Conservation (phyloP, 1,139 yeast genomes). For the Geotrichum candidum region DNA sequence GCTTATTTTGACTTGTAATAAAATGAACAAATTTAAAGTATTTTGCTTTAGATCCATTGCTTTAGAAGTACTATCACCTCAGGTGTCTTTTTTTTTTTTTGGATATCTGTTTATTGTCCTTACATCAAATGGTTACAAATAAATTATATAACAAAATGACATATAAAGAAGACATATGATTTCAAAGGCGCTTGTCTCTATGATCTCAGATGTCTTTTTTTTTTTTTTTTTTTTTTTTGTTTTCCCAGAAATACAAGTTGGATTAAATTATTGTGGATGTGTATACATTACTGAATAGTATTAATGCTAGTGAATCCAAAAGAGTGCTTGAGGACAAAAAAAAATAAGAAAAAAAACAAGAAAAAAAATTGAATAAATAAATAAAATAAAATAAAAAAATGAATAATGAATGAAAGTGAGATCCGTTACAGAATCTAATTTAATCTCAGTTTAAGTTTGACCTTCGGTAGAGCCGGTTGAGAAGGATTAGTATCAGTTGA, state of each 20-base stretch:
- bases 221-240: not conserved
- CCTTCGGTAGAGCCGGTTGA: constrained; percentile 22
- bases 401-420: too few relatives aligned
- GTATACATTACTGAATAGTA: not conserved
- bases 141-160: too few relatives aligned
- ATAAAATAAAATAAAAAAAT: not conserved
- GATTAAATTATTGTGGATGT: not conserved
- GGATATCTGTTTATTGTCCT: too few relatives aligned
- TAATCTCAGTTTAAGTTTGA: constrained; percentile 29
- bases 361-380: not conserved
- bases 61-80: too few relatives aligned
- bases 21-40: too few relatives aligned
- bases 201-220: not conserved
- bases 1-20: too few relatives aligned
- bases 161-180: too few relatives aligned
- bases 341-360: not conserved
- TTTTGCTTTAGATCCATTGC: too few relatives aligned
- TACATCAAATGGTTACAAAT: too few relatives aligned
- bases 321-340: not conserved
- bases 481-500: not conserved
- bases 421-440: not conserved
- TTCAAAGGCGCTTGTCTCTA: too few relatives aligned
- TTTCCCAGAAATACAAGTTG: not conserved
- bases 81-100: not conserved
- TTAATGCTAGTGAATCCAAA: not conserved